phyloP scores from a whole-genome alignment of 805 yeast genomes.

The Saccharomycopsis oosterbeekiorum region DNA sequence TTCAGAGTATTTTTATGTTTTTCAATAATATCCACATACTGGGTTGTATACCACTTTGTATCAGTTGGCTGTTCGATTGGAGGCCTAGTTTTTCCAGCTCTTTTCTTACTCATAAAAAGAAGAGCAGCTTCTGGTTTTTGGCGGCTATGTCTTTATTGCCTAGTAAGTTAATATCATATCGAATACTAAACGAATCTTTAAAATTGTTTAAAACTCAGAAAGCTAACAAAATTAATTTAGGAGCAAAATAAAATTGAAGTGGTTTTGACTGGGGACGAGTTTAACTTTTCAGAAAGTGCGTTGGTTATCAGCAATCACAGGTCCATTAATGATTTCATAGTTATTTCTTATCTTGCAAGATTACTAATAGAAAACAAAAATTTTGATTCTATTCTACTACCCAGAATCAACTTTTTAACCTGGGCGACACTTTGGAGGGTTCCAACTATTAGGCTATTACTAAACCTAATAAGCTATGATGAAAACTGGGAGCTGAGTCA shows the following conservation, averaged over 20 bases:
- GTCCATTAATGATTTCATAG: conserved; percentile 13
- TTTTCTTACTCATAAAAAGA: conserved; percentile 10
- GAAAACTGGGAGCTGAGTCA: conserved; percentile 51
- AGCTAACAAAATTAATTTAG: conserved; percentile 1
- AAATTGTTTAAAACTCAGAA: not conserved
- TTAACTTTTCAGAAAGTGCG: conserved; percentile 11
- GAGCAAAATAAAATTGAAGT: conserved; percentile 15
- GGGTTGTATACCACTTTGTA: conserved; percentile 8
- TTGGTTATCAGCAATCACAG: conserved; percentile 13
- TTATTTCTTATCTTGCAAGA: conserved; percentile 14
- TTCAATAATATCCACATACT: not conserved
- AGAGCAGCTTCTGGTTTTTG: conserved; percentile 10
- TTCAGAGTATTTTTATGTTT: not conserved
- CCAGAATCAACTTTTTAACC: conserved; percentile 48
- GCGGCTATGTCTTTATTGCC: conserved; percentile 9
- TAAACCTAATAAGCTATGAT: conserved; percentile 44
- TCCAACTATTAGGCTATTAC: conserved; percentile 42
- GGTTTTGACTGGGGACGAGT: conserved; percentile 13
- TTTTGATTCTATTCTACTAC: conserved; percentile 21
- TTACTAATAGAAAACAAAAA: not conserved
- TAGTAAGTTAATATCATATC: conserved; percentile 4
- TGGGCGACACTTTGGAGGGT: conserved; percentile 62
- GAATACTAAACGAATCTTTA: not conserved
- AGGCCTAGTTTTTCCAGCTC: conserved; percentile 6
- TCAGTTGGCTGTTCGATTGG: conserved; percentile 5